Percentiles rank a stretch among this genome's conserved stretches.
These are phyloP conservation scores for Ormosia semicastrata DNA, from an alignment of 306 rosid species.

Conservation along the genomic window DNA sequence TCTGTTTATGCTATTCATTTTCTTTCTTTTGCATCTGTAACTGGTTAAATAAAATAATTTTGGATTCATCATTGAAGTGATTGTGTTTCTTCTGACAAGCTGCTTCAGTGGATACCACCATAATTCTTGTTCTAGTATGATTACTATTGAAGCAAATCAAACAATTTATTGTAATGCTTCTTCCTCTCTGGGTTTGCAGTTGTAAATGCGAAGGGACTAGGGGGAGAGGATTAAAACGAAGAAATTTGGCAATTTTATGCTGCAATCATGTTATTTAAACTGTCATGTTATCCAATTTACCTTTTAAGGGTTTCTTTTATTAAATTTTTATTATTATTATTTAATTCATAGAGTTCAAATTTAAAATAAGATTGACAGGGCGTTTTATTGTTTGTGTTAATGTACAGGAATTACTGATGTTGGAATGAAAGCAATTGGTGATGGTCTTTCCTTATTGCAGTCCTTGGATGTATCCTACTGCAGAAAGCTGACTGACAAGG, in stretches of 20 bases:
- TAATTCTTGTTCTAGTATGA: background rate
- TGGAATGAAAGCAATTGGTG: slow-evolving; percentile 74
- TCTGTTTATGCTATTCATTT: background rate
- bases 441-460: slow-evolving; percentile 65
- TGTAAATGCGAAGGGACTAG: background rate
- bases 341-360: background rate
- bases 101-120: background rate
- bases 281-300: background rate
- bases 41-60: background rate
- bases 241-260: background rate
- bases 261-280: background rate
- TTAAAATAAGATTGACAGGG: background rate
- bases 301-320: background rate
- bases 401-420: slow-evolving; percentile 75
- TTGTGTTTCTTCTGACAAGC: background rate
- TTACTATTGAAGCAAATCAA: background rate
- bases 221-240: background rate
- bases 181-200: background rate
- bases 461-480: slow-evolving; percentile 85
- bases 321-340: background rate
- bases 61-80: background rate
- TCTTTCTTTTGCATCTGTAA: background rate
- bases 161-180: background rate
- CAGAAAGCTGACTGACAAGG: slow-evolving; percentile 81
- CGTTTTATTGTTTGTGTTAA: slow-evolving; percentile 3